phyloP scores from a whole-genome alignment of 345 rosid species.

The Pugionium dolabratum region DNA sequence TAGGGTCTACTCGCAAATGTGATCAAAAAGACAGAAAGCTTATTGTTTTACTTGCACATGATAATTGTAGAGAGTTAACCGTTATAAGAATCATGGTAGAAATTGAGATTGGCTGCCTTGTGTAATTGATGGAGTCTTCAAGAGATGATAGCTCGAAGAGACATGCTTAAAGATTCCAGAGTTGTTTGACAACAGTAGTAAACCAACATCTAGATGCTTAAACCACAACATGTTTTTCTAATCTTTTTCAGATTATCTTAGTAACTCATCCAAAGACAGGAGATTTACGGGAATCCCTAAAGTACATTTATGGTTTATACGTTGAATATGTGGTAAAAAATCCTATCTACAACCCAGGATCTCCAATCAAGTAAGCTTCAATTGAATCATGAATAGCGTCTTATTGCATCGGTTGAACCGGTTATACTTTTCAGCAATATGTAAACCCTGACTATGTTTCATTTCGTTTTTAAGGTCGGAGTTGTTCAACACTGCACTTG shows the following conservation, averaged over 20 bases:
- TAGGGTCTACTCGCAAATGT: neutral
- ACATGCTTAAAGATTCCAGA: neutral
- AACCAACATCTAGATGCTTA: neutral
- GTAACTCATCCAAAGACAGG: slow-evolving; percentile 88
- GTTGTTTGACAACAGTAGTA: neutral
- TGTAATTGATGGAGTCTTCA: neutral
- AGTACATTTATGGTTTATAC: slow-evolving; percentile 83
- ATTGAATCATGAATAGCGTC: neutral
- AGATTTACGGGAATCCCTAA: slow-evolving; percentile 78
- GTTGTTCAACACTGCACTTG: slow-evolving; percentile 67
- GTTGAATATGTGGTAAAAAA: slow-evolving; percentile 84
- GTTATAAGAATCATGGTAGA: neutral
- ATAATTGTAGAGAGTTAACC: no score
- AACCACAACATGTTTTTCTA: neutral
- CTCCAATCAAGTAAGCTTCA: slow-evolving; percentile 68
- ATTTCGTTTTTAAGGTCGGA: slow-evolving; percentile 57
- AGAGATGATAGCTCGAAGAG: no score
- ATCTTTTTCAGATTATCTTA: slow-evolving; percentile 63
- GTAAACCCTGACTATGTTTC: slow-evolving; percentile 9
- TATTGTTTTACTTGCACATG: neutral
- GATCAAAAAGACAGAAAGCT: neutral
- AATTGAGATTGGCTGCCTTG: neutral
- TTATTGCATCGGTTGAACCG: neutral
- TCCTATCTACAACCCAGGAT: slow-evolving; percentile 77
- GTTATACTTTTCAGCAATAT: neutral